Base-by-base conservation (phyloP, 148 eudicot genomes). In the Polygonum maritimum region DNA sequence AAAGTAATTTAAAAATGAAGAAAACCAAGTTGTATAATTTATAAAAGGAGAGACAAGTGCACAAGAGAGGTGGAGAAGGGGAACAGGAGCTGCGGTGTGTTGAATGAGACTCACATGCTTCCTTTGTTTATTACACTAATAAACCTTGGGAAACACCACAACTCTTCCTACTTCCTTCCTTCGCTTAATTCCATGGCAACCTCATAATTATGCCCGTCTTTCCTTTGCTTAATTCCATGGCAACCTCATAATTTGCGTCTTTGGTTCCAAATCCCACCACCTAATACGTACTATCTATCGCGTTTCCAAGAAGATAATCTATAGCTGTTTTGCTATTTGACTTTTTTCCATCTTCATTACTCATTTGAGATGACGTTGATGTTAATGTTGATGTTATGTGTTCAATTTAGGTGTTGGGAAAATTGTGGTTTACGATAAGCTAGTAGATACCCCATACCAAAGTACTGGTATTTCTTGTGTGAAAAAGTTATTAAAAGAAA, bases 71-170 rank as follows among this genome's bases (percentile, higher is more conserved):
- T 57, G 63, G 26, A 57, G 8, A 19, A 36, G 16, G 71, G 41
- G 71, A 67, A 67, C 44, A 38, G 45, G 2, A 33, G 2, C 19
- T 62, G 69, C 16, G 31, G 69, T 62, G 39, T 14, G 45, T 67
- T 67, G 40, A 67, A 67, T 67, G 71, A 67, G 16, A 26, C 31
- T 38, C 71, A 67, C 71, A 67, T 67, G 71, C 45, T 57, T 57
- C 5, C 69, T 26, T 62, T 62, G 6, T 55, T 55, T 55, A 55
- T 55, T 55, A 26, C 31, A 26, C 31, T 26, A 26, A 26, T 26
- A 26, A 26, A 2, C 31, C 31, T 62, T 26, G 69, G 69, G 36
- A 26, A 26, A 62, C 69, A 19, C 69, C 12, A 22, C 57, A 51
- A 13, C 55, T 16, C 57, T 51, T 13, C 4, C 3, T 51, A 3